These are phyloP conservation scores for Epichloe bromicola DNA, from an alignment of 2,329 filamentous ascomycete species.

Conservation along the genomic window DNA sequence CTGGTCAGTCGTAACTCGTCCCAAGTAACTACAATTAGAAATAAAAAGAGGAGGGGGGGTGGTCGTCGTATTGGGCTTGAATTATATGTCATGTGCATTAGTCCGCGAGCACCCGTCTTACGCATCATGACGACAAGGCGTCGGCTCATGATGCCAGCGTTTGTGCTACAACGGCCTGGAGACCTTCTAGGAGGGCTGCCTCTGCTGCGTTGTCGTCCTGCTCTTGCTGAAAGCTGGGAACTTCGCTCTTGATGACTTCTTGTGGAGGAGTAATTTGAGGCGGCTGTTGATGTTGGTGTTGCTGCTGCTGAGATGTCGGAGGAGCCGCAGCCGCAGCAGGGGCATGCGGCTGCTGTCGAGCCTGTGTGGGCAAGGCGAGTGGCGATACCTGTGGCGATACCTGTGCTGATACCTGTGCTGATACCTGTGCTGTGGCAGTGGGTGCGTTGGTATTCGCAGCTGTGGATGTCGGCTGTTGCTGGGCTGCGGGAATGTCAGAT, in stretches of 20 bases:
- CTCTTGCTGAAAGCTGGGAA: constrained; percentile 6
- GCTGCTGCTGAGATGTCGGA: not conserved
- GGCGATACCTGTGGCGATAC: not conserved
- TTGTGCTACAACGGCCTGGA: constrained; percentile 22
- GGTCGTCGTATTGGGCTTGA: not conserved
- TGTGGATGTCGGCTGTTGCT: not conserved
- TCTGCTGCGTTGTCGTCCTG: constrained; percentile 22
- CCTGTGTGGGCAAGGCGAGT: not conserved
- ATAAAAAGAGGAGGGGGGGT: fast-evolving
- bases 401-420: not conserved
- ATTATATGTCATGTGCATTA: not conserved
- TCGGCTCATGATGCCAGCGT: constrained; percentile 8
- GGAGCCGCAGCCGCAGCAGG: not conserved
- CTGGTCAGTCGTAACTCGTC: too few species aligned
- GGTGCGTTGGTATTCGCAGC: not conserved
- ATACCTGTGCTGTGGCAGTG: not conserved
- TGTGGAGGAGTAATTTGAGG: constrained; percentile 9
- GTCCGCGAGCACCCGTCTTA: not conserved
- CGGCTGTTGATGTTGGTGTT: constrained; percentile 1
- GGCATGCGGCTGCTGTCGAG: not conserved
- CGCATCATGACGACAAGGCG: not conserved
- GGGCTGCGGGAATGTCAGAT: not conserved
- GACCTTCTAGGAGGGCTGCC: constrained; percentile 21
- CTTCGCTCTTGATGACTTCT: constrained; percentile 13
- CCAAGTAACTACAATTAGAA: too few species aligned